phyloP scores from a whole-genome alignment of 2,329 filamentous ascomycete species.

The Ceratocystis ficicola region DNA sequence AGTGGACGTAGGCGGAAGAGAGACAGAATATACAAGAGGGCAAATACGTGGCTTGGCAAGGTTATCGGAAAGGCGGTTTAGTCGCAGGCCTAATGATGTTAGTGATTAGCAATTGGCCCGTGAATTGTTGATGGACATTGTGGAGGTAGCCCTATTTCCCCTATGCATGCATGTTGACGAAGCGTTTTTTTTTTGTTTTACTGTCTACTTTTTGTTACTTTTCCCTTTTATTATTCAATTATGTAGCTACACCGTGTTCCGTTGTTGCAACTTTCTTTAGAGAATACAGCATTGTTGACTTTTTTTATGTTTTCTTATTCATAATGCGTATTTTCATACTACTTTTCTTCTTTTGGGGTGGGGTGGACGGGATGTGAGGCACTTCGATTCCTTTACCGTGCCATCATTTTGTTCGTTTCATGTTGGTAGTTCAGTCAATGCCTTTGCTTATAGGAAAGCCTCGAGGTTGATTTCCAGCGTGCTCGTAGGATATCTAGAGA shows the following conservation, averaged over 20 bases:
- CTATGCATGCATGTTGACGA: neutral
- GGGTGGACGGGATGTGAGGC: constrained; percentile 1
- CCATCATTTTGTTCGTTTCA: neutral
- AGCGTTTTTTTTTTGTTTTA: constrained; percentile 11
- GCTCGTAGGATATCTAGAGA: constrained; percentile 70
- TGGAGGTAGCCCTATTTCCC: constrained; percentile 8
- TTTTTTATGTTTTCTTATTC: neutral
- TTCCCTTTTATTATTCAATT: neutral
- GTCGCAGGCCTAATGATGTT: neutral
- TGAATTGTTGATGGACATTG: neutral
- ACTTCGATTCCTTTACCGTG: constrained; percentile 16
- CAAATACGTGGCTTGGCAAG: neutral
- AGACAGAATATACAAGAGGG: neutral
- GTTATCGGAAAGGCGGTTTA: neutral
- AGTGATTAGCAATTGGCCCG: neutral
- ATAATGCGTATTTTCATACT: constrained; percentile 8
- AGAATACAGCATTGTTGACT: neutral
- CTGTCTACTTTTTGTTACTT: neutral
- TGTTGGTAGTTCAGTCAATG: neutral
- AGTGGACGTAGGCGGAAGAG: neutral
- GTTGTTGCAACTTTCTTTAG: neutral
- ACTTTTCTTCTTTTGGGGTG: constrained; percentile 20
- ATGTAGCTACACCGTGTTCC: neutral
- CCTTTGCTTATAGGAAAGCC: constrained; percentile 58
- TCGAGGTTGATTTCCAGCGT: constrained; percentile 91